Base-by-base conservation (phyloP, 305 asterid species). In the Striga hermonthica region DNA sequence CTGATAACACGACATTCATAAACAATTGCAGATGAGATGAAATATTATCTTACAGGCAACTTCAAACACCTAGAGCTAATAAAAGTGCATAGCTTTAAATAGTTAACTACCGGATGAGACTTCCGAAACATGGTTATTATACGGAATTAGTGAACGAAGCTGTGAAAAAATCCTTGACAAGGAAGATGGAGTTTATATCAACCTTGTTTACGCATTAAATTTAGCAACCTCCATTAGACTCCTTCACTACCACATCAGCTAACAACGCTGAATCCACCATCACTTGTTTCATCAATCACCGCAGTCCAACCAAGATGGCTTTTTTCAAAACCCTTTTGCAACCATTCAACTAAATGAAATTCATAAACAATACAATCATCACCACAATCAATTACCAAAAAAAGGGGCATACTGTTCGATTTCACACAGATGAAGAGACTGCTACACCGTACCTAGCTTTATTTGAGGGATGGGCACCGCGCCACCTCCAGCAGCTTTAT, bases 381-480 rank as follows among this genome's bases (percentile, higher is more conserved):
- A 58, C 12, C 36, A 67, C 31, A 22, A 22, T 22, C 31, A 22
- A 22, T 22, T 22, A 22, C 31, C 31, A 1, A 64, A 0, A 34
- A 41, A 22, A 22, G 31, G 31, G 0, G 5, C 14, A 15, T 41
- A 57, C 11, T n/a, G 11, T 34, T 40, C 41, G 45, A 49, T 16
- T 15, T 11, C 56, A 47, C n/a, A 13, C 9, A 43, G n/a, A 52
- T 31, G 8, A 8, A 5, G 54, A 22, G 31, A 2, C 4, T 41
- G 54, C 0, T 56, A 12, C 5, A 6, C 5, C 16, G 66, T 86
- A 91, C 97, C 95, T 3, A 87, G 71, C 22, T 84, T 78, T 67
- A 92, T 83, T 76, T 84, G 82, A 35, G 98, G 98, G 28, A 84
- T 77, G 50, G 89, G 88, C 68, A 85, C 86, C 48, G 71, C 57